Evolutionary conservation across 2,329 filamentous ascomycete species (phyloP).

Genomic region (Blastomyces gilchristii): DNA sequence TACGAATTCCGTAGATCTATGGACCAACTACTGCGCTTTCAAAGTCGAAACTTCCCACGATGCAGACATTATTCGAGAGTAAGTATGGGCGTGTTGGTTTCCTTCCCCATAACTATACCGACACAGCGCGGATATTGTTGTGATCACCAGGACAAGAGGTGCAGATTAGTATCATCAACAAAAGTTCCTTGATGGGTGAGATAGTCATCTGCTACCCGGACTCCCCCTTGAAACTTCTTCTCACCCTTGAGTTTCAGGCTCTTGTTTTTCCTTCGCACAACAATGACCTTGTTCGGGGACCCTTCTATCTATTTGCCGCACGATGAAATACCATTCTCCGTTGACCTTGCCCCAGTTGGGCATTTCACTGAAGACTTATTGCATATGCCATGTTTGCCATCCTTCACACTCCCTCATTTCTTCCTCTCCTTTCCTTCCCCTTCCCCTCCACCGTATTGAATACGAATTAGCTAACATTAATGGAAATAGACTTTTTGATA

Average conservation of each 20-base stretch:
- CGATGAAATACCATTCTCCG: slow-evolving; percentile 28
- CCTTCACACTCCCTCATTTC: slow-evolving; percentile 26
- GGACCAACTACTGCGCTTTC: slow-evolving; percentile 95
- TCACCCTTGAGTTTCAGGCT: slow-evolving; percentile 44
- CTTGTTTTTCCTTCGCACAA: slow-evolving; percentile 34
- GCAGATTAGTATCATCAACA: slow-evolving; percentile 30
- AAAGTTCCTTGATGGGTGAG: slow-evolving; percentile 47
- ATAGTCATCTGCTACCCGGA: slow-evolving; percentile 51
- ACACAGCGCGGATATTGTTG: slow-evolving; percentile 31
- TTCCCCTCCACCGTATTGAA: slow-evolving; percentile 12
- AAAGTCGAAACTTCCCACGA: slow-evolving; percentile 97
- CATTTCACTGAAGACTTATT: slow-evolving; percentile 28
- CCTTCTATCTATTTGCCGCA: slow-evolving; percentile 25
- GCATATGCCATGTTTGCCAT: slow-evolving; percentile 40
- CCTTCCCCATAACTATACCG: slow-evolving; percentile 43
- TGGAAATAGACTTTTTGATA: slow-evolving; percentile 69
- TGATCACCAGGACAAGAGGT: slow-evolving; percentile 29
- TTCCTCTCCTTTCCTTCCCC: slow-evolving; percentile 24
- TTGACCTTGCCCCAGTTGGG: slow-evolving; percentile 29
- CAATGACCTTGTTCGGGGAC: slow-evolving; percentile 26
- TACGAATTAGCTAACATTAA: slow-evolving; percentile 32
- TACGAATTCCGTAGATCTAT: slow-evolving; percentile 86
- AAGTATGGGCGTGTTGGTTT: slow-evolving; percentile 66
- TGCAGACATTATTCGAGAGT: slow-evolving; percentile 95
- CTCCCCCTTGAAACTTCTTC: slow-evolving; percentile 37